phyloP scores from a whole-genome alignment of 116 monocot genomes.

The Phalaenopsis hybrid region DNA sequence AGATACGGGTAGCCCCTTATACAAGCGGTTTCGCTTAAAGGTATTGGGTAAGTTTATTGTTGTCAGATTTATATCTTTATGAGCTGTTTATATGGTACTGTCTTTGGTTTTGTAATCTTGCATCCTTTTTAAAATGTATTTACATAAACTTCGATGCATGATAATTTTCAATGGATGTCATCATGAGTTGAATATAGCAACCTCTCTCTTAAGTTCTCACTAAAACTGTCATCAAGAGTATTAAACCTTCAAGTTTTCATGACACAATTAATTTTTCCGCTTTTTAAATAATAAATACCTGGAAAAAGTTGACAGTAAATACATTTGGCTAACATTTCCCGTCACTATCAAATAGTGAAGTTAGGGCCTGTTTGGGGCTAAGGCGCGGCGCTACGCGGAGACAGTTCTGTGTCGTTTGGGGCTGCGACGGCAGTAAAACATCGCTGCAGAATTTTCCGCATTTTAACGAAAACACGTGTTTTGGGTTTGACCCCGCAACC shows the following conservation, averaged over 20 bases:
- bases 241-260: background rate
- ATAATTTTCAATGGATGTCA: background rate
- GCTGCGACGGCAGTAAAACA: too few relatives aligned
- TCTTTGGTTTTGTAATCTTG: background rate
- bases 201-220: background rate
- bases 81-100: background rate
- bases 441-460: too few relatives aligned
- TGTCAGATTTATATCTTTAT: background rate
- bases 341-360: background rate
- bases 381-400: too few relatives aligned
- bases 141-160: background rate
- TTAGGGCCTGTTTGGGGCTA: background rate
- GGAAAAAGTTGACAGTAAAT: background rate
- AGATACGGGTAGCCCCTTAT: conserved; percentile 65
- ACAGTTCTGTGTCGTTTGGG: too few relatives aligned
- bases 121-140: background rate
- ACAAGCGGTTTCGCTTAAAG: conserved; percentile 88
- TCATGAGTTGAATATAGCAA: background rate
- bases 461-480: too few relatives aligned
- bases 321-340: background rate
- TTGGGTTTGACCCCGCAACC: too few relatives aligned
- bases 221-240: background rate
- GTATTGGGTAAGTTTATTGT: conserved; percentile 58
- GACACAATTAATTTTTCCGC: background rate
- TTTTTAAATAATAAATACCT: background rate